These are phyloP conservation scores for Musa itinerans DNA, from an alignment of 176 grass and related monocot genomes.

Conservation along the genomic window DNA sequence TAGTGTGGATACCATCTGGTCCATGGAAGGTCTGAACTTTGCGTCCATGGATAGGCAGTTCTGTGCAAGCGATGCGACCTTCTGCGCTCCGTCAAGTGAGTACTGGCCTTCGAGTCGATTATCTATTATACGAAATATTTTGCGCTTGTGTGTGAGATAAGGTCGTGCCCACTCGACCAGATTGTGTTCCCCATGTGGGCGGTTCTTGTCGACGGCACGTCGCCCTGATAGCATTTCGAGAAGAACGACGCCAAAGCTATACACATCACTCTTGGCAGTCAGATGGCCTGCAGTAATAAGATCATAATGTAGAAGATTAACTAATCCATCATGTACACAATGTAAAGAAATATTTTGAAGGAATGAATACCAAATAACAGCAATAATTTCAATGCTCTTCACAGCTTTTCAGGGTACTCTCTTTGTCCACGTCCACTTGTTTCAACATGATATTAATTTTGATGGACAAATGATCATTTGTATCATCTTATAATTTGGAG, in stretches of 20 bases:
- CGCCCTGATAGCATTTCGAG: constrained; percentile 73
- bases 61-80: constrained; percentile 40
- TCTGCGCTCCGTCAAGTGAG: constrained; percentile 55
- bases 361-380: too few species aligned
- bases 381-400: too few species aligned
- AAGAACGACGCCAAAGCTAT: constrained; percentile 93
- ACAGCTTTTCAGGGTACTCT: too few species aligned
- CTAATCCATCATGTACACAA: neutral
- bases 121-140: constrained; percentile 73
- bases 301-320: too few species aligned
- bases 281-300: constrained; percentile 49
- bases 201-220: constrained; percentile 90
- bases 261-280: constrained; percentile 79
- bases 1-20: constrained; percentile 47
- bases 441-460: too few species aligned
- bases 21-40: constrained; percentile 68
- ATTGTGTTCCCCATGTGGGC: constrained; percentile 63
- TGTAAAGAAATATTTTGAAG: neutral
- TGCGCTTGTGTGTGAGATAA: constrained; percentile 80
- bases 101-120: constrained; percentile 59
- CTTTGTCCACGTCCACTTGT: too few species aligned
- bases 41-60: constrained; percentile 72
- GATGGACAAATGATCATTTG: too few species aligned
- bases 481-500: too few species aligned
- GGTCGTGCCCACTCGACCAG: constrained; percentile 85